Evolutionary conservation across 805 yeast genomes (phyloP), one percentile per base, ranked within the genome.

Genomic region (Zygotorulaspora chibaensis): DNA sequence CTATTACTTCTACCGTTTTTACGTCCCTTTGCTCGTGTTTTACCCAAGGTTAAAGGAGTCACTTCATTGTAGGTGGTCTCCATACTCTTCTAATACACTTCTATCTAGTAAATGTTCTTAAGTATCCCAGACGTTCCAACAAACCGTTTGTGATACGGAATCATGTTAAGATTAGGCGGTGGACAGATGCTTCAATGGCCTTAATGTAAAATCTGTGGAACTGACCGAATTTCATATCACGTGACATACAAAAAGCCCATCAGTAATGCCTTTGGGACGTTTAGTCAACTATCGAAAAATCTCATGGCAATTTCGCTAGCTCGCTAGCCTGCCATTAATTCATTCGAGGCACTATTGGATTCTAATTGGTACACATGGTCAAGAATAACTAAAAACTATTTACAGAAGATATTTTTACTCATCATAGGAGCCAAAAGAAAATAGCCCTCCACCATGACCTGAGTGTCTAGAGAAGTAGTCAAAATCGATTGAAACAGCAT

Each of bases 381-480:
- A 20, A 20, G 25, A 20, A 20, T 4, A 20, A 20, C 7, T 29
- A 29, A 29, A 13, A 13, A 12, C 33, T 29, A 33, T 33, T 33
- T 33, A 23, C 41, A 38, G 33, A 38, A n/a, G 40, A 27, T 13
- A 11, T 8, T 3, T 27, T 39, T 49, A 57, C 17, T 62, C 65
- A 35, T 59, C 62, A 36, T 53, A 53, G 12, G 55, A 50, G 6
- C 63, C 63, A 37, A 61, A 55, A 7, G 64, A 50, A 12, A 63
- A 31, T 8, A 62, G 43, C 2, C 72, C 69, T 12, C 82, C 76
- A 25, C 77, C 75, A 17, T 75, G 74, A 31, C 81, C 74, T 15
- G 91, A 82, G 63, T 90, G 97, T 63, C 98, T 77, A n/a, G 96
- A 87, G 66, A 93, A 93, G 68, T 90, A 93, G 67, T 93, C 99